These are phyloP conservation scores for Calonectria hongkongensis DNA, from an alignment of 2,329 filamentous ascomycete species.

Conservation along the genomic window DNA sequence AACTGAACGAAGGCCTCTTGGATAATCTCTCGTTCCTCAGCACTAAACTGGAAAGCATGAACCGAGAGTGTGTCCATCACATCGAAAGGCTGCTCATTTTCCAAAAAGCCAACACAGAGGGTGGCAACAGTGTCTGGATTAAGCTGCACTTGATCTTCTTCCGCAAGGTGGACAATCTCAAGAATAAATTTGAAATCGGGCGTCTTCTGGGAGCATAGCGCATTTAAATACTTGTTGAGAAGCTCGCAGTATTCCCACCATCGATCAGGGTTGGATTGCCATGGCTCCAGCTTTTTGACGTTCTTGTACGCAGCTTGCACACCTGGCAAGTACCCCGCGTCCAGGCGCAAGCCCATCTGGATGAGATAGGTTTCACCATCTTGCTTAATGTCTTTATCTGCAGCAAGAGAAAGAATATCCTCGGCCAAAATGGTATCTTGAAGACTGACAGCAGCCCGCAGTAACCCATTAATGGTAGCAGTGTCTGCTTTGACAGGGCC, in stretches of 20 bases:
- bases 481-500: conserved; percentile 75
- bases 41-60: conserved; percentile 82
- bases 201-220: conserved; percentile 76
- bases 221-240: conserved; percentile 83
- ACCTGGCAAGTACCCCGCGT: conserved; percentile 81
- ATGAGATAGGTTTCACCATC: conserved; percentile 83
- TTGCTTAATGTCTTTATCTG: conserved; percentile 78
- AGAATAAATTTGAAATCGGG: conserved; percentile 83
- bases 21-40: conserved; percentile 80
- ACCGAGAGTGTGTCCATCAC: conserved; percentile 88
- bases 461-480: conserved; percentile 84
- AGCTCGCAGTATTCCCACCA: conserved; percentile 73
- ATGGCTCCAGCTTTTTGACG: conserved; percentile 57
- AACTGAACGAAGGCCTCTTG: conserved; percentile 80
- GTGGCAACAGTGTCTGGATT: conserved; percentile 84
- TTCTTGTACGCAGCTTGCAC: conserved; percentile 79
- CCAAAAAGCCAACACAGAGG: conserved; percentile 84
- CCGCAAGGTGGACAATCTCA: conserved; percentile 82
- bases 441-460: conserved; percentile 82
- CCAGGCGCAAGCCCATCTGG: conserved; percentile 85
- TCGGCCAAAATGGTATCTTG: conserved; percentile 83
- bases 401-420: conserved; percentile 80
- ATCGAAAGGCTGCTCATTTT: conserved; percentile 85
- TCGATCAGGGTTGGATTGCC: conserved; percentile 65
- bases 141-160: conserved; percentile 81